Conservation (phyloP, 2,329 filamentous ascomycete species). For the Penicillium nordicum region DNA sequence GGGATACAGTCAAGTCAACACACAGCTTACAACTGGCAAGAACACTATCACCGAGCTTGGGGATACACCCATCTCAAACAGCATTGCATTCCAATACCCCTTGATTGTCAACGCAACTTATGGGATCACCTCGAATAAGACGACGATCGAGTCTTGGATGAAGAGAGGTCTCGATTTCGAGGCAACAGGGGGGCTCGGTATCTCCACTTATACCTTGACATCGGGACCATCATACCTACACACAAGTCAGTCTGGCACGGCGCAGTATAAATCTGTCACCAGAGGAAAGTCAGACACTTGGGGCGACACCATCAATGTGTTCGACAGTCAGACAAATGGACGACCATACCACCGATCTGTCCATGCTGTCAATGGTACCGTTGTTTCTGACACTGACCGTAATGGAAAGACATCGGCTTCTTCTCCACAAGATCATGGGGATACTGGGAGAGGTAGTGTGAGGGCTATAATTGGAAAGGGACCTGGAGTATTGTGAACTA, state of each 20-base stretch:
- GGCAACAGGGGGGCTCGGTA: conserved; percentile 41
- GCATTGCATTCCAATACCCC: conserved; percentile 56
- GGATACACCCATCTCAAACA: conserved; percentile 30
- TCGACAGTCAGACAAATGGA: conserved; percentile 23
- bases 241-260: conserved; percentile 30
- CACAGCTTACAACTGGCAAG: conserved; percentile 51
- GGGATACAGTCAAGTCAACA: conserved; percentile 54
- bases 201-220: conserved; percentile 60
- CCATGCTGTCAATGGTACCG: conserved; percentile 26
- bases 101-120: conserved; percentile 57
- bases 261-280: conserved; percentile 24
- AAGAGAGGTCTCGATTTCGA: conserved; percentile 48
- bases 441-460: background rate
- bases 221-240: conserved; percentile 25
- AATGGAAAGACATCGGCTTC: background rate
- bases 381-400: conserved; percentile 19
- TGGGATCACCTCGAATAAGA: conserved; percentile 41
- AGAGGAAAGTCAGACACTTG: conserved; percentile 25
- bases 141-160: conserved; percentile 50
- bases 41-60: conserved; percentile 32
- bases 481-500: background rate
- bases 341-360: conserved; percentile 22
- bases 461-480: background rate
- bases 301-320: conserved; percentile 29
- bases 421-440: background rate